Percentiles rank a stretch among this genome's conserved stretches.
Evolutionary conservation across 306 rosid species (phyloP).

Genomic region (Dalbergia oliveri): DNA sequence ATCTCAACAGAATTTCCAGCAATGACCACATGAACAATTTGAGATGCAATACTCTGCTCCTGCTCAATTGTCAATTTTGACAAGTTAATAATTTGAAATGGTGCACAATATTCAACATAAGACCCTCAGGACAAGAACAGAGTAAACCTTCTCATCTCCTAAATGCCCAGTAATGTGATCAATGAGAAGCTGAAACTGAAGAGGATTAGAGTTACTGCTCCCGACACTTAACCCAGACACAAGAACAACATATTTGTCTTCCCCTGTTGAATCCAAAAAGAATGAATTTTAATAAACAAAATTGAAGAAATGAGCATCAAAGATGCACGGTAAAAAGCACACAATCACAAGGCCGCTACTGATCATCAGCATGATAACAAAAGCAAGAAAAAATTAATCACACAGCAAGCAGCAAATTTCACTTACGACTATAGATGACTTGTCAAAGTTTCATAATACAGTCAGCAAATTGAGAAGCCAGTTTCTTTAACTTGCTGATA

Average conservation of each 20-base stretch:
- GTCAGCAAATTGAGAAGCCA: slow-evolving; percentile 40
- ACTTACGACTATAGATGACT: slow-evolving; percentile 10
- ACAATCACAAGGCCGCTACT: slow-evolving; percentile 24
- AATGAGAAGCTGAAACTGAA: slow-evolving; percentile 90
- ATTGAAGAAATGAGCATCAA: slow-evolving; percentile 30
- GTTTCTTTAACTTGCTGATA: neutral
- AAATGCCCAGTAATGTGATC: slow-evolving; percentile 97
- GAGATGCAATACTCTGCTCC: slow-evolving; percentile 88
- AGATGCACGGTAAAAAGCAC: slow-evolving; percentile 18
- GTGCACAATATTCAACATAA: slow-evolving; percentile 34
- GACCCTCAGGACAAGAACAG: slow-evolving; percentile 43
- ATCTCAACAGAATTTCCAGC: slow-evolving; percentile 92
- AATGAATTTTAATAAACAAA: slow-evolving; percentile 24
- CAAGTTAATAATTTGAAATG: slow-evolving; percentile 44
- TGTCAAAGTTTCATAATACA: slow-evolving; percentile 32
- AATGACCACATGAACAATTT: slow-evolving; percentile 81
- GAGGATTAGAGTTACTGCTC: slow-evolving; percentile 81
- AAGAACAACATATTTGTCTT: slow-evolving; percentile 83
- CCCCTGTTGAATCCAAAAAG: slow-evolving; percentile 66
- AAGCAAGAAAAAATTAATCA: slow-evolving; percentile 29
- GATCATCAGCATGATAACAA: neutral
- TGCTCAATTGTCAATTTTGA: slow-evolving; percentile 53
- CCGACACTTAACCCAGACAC: slow-evolving; percentile 87
- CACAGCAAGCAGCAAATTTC: slow-evolving; percentile 41
- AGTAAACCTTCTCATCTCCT: slow-evolving; percentile 87